Conservation (phyloP, 257 asterid genomes). For the Verbascum thapsus region DNA sequence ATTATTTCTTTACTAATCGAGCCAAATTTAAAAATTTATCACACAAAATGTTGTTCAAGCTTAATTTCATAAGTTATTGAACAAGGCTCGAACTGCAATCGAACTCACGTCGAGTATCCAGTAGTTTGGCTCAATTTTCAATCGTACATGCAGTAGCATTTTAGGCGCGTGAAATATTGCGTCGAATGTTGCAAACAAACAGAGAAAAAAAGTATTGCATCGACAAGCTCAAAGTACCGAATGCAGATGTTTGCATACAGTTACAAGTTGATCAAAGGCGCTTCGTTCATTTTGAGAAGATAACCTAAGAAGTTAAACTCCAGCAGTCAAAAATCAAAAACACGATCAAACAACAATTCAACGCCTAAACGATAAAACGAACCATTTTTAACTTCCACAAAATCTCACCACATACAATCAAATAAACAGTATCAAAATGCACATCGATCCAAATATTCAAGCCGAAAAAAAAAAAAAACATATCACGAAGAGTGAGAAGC, state of each 20-base stretch:
- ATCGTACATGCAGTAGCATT: conserved; percentile 29
- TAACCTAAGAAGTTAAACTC: conserved; percentile 40
- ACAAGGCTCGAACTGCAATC: too few species aligned
- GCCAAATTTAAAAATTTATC: too few species aligned
- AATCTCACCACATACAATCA: neutral
- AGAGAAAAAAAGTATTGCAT: too few species aligned
- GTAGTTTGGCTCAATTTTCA: too few species aligned
- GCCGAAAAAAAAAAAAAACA: conserved; percentile 4
- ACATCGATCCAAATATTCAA: neutral
- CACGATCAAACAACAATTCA: neutral
- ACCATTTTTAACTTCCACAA: conserved; percentile 5
- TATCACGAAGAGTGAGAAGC: conserved; percentile 46
- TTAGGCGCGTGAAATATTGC: conserved; percentile 36
- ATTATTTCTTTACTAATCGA: too few species aligned
- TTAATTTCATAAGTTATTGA: too few species aligned
- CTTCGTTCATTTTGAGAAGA: conserved; percentile 39
- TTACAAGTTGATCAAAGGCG: conserved; percentile 44
- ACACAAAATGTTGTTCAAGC: too few species aligned
- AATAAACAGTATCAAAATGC: neutral
- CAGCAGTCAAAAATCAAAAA: conserved; percentile 27
- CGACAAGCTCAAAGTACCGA: conserved; percentile 36
- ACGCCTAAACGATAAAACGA: conserved; percentile 5
- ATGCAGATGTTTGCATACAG: conserved; percentile 34
- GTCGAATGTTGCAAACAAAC: too few species aligned
- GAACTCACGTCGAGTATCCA: too few species aligned